Base-by-base conservation (phyloP, 73 alveolate species). In the Blepharisma japonicum region DNA sequence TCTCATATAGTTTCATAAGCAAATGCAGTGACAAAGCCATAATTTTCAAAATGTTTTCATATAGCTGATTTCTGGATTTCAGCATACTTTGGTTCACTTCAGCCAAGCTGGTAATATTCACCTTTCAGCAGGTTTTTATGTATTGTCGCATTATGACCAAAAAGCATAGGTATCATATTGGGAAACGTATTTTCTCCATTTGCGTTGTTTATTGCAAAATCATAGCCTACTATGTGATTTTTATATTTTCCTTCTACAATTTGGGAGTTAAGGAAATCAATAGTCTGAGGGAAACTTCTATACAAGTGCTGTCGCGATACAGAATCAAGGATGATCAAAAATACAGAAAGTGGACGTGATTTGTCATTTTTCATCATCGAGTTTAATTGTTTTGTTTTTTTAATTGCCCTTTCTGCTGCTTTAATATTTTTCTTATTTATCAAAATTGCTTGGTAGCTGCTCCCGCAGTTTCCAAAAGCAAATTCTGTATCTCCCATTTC, bases 1-100 rank as follows among this genome's bases (percentile, higher is more conserved):
- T 61, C 74, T 39, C 74, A 61, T n/a, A 61, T 61, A 20, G 23
- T 61, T 14, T 61, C 74, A 61, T 14, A 61, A 14, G 47, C 74
- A 61, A 61, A 61, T 39, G 23, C 23, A 2, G 74, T 61, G 3
- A 61, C 74, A 25, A 61, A 61, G n/a, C 74, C 74, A n/a, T 14
- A 14, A 20, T 61, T 61, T 61, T 61, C 74, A 61, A 20, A 61
- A 14, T 61, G 74, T 25, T 61, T 61, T 39, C 74, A 61, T 14
- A 61, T 61, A 9, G 74, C 14, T 14, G 14, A n/a, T 25, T 61
- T 61, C 74, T 61, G 74, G 23, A 61, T 61, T 14, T 61, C 74
- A 20, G 14, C 47, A 61, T 14, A 61, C 2, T 8, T 9, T 18
- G 0, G 38, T 18, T 14, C 18, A 5, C 23, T 14, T 9, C 23